A percentile compares a stretch with the other conserved stretches of the same genome.
Evolutionary conservation across 257 asterid genomes (phyloP).

Genomic region (Penstemon barbatus): DNA sequence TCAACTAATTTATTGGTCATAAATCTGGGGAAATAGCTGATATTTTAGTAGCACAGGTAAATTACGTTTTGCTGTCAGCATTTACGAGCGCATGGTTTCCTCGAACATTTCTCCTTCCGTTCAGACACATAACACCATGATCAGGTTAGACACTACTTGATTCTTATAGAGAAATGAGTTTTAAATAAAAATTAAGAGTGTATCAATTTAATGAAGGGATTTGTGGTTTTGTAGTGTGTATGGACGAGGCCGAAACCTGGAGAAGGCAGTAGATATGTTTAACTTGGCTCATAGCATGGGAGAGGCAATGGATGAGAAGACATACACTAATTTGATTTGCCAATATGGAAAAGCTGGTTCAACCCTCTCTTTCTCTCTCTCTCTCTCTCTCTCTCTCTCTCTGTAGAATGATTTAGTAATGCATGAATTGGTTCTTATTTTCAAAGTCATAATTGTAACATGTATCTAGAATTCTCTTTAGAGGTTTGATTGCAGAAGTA

Average conservation of each 20-base stretch:
- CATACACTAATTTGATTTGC: conserved; percentile 77
- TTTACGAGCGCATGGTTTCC: conserved; percentile 77
- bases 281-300: conserved; percentile 60
- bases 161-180: not conserved
- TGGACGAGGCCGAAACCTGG: conserved; percentile 76
- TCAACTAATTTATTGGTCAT: conserved; percentile 16
- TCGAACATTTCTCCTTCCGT: conserved; percentile 58
- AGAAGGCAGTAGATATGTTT: conserved; percentile 72
- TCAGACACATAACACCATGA: conserved; percentile 91
- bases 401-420: conserved; percentile 8
- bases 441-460: not conserved
- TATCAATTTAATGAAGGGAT: conserved; percentile 25
- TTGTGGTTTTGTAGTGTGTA: conserved; percentile 62
- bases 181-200: conserved; percentile 14
- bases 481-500: not conserved
- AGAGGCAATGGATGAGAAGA: conserved; percentile 77
- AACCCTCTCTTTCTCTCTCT: conserved; percentile 8
- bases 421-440: conserved; percentile 14
- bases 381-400: not conserved
- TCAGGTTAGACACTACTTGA: conserved; percentile 54
- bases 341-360: conserved; percentile 90
- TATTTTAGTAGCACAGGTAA: conserved; percentile 58
- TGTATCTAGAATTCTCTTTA: not conserved
- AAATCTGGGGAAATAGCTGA: conserved; percentile 21
- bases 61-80: conserved; percentile 62